phyloP scores from a whole-genome alignment of 1,284 basidiomycete genomes.

The Cutaneotrichosporon spelunceum region DNA sequence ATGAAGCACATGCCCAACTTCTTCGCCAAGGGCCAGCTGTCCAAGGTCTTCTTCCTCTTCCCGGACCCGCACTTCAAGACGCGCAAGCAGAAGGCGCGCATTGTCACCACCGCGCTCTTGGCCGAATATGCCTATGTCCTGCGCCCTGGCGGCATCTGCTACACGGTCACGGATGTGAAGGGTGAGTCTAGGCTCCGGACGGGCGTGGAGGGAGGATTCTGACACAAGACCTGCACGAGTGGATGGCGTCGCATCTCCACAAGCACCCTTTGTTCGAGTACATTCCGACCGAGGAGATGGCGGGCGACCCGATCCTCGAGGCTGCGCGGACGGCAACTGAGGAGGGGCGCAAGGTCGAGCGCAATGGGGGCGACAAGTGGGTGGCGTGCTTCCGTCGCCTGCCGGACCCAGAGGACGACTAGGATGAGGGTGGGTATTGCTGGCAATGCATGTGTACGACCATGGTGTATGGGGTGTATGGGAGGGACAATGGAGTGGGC shows the following conservation, averaged over 20 bases:
- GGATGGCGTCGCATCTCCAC: conserved; percentile 89
- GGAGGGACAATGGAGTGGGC: no score
- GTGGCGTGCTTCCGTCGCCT: conserved; percentile 46
- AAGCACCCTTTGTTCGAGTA: conserved; percentile 82
- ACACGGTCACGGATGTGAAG: conserved; percentile 96
- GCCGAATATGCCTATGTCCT: conserved; percentile 90
- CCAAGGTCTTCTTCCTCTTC: conserved; percentile 95
- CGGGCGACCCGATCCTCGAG: conserved; percentile 63
- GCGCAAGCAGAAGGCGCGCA: conserved; percentile 93
- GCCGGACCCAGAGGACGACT: conserved; percentile 30
- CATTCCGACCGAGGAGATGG: conserved; percentile 71
- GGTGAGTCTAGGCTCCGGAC: conserved; percentile 34
- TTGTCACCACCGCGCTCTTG: conserved; percentile 90
- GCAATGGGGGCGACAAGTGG: conserved; percentile 84
- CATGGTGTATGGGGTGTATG: background rate
- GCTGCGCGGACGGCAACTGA: conserved; percentile 84
- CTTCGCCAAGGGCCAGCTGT: conserved; percentile 83
- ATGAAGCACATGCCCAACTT: conserved; percentile 99
- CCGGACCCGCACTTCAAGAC: conserved; percentile 99
- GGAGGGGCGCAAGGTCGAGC: conserved; percentile 93
- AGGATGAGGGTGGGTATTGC: background rate
- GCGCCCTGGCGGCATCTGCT: conserved; percentile 85
- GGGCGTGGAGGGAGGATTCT: background rate
- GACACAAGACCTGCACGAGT: conserved; percentile 73
- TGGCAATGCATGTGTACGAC: background rate